These are phyloP conservation scores for Pythium sp. DNA, from an alignment of 352 stramenopile genomes.

Conservation along the genomic window DNA sequence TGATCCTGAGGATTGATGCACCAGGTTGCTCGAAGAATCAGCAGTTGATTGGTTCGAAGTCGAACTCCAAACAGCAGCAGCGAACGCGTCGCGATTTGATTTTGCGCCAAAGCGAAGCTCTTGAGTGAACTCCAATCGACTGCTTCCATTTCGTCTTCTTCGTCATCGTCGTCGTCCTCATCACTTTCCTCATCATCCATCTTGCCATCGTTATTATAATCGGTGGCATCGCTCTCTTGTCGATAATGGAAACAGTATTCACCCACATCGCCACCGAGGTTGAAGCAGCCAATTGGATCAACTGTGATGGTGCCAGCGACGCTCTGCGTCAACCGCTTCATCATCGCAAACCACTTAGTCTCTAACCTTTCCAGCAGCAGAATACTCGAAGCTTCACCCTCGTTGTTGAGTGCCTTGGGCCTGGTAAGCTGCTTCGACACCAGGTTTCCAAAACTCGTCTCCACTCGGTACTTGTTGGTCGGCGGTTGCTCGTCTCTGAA, in stretches of 20 bases:
- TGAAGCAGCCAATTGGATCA: slow-evolving; percentile 31
- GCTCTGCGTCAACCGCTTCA: slow-evolving; percentile 26
- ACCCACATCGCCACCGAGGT: slow-evolving; percentile 27
- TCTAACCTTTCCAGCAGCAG: slow-evolving; percentile 29
- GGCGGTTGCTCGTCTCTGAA: slow-evolving; percentile 42
- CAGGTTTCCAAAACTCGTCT: slow-evolving; percentile 66
- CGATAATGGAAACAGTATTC: slow-evolving; percentile 45
- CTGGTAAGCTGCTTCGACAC: slow-evolving; percentile 35
- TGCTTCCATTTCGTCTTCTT: slow-evolving; percentile 36
- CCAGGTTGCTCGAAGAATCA: slow-evolving; percentile 27
- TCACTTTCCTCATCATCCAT: slow-evolving; percentile 11
- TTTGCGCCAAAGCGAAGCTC: slow-evolving; percentile 13
- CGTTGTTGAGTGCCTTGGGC: background rate
- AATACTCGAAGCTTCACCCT: slow-evolving; percentile 5
- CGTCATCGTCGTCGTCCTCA: slow-evolving; percentile 28
- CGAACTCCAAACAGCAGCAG: slow-evolving; percentile 34
- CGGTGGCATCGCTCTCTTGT: background rate
- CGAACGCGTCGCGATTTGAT: slow-evolving; percentile 9
- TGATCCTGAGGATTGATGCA: background rate
- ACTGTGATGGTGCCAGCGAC: slow-evolving; percentile 21
- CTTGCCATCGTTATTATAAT: slow-evolving; percentile 13
- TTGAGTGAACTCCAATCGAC: slow-evolving; percentile 56
- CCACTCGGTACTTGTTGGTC: slow-evolving; percentile 43
- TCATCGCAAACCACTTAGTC: slow-evolving; percentile 36
- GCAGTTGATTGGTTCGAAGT: slow-evolving; percentile 22